Percentiles rank a stretch among this genome's conserved stretches.
Conservation (phyloP, 208 protist species). For the Leishmania tarentolae region DNA sequence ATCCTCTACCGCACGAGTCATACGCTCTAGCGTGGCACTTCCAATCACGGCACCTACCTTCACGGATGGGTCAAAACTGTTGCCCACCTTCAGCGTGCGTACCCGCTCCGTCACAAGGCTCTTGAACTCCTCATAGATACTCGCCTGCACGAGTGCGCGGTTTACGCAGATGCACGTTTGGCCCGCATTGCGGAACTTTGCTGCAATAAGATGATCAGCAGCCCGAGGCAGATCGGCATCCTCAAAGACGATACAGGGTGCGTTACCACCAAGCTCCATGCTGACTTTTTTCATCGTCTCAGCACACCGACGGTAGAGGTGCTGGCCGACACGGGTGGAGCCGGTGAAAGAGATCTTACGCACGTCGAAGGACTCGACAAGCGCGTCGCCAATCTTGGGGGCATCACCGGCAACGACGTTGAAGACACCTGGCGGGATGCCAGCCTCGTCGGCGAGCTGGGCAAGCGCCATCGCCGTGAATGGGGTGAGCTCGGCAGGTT, state of each 20-base stretch:
- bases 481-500: conserved; percentile 85
- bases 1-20: conserved; percentile 60
- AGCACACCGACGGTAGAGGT: conserved; percentile 55
- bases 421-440: conserved; percentile 80
- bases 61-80: conserved; percentile 56
- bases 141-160: conserved; percentile 75
- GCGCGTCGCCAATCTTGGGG: conserved; percentile 49
- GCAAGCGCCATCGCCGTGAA: conserved; percentile 77
- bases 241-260: conserved; percentile 88
- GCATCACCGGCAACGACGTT: conserved; percentile 85
- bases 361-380: conserved; percentile 71
- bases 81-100: conserved; percentile 59
- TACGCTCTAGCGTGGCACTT: conserved; percentile 34
- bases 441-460: conserved; percentile 70
- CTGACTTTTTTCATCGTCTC: conserved; percentile 81
- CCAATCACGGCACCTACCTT: conserved; percentile 80
- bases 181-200: conserved; percentile 85
- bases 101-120: conserved; percentile 48
- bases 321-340: conserved; percentile 73
- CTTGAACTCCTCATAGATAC: conserved; percentile 67
- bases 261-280: conserved; percentile 94
- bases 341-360: conserved; percentile 92
- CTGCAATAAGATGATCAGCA: conserved; percentile 58
- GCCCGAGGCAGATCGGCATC: conserved; percentile 84
- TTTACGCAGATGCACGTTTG: conserved; percentile 92